Base-by-base conservation (phyloP, 306 rosid species). In the Begonia fuchsioides region DNA sequence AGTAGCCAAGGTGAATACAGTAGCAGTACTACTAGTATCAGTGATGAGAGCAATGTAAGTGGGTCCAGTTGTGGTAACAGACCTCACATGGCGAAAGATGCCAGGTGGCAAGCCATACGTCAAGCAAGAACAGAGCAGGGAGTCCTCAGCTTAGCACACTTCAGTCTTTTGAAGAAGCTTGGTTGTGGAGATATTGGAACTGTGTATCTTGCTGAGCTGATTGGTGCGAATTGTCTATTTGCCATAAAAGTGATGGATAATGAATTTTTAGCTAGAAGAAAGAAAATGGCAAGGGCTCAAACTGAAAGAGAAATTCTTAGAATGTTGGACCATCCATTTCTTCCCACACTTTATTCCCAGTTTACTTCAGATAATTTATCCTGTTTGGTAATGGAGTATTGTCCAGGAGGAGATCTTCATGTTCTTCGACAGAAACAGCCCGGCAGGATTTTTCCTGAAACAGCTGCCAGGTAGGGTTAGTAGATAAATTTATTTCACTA, bases 321-420 rank as follows among this genome's bases (percentile, higher is more conserved):
- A 61, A 85, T 79, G 82, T 76, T 90, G 57, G 98, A 90, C 61
- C 98, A 90, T 71, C 98, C 98, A 32, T 90, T 90, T 66, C 95
- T 90, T 60, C 98, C 98, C 6, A 90, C 98, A 38, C 62, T 90
- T 20, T 90, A 79, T 77, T 68, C 79, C 19, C 95, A 90, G 52
- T 90, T 90, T 50, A 77, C 95, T 19, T 75, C 95, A 47, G 95
- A 85, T 75, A 90, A 85, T 66, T 67, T 90, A 54, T 81, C 98
- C n/a, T 90, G 98, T 63, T 72, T 90, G 52, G 81, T 90, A 63
- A 90, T 82, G 98, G 98, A 90, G 73, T 90, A 75, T 70, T 90
- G 98, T 69, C 98, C 98, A 49, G 98, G 98, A 11, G 98, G 98
- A 63, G 98, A 90, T 75, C 98, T 90, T 64, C 98, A 90, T 60